A percentile compares a stretch with the other conserved stretches of the same genome.
Evolutionary conservation across 768 basidiomycete species (phyloP).

Genomic region (Phylloporus scabripes): DNA sequence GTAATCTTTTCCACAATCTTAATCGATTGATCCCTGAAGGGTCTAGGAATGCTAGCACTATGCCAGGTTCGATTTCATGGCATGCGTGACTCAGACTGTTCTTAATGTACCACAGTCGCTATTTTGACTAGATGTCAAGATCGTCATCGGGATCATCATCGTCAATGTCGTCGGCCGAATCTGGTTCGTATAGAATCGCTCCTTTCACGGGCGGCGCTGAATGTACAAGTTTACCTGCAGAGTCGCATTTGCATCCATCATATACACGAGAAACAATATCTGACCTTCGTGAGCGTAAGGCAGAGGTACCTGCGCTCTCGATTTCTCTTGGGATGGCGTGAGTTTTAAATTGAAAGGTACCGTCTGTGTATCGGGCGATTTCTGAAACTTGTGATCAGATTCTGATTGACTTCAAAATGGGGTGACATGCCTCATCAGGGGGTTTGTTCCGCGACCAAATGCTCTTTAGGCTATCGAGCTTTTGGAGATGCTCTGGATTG

Average conservation of each 20-base stretch:
- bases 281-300: constrained; percentile 87
- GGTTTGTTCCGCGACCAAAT: constrained; percentile 38
- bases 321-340: constrained; percentile 74
- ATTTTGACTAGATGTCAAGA: constrained; percentile 58
- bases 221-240: constrained; percentile 32
- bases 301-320: constrained; percentile 76
- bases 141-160: constrained; percentile 97
- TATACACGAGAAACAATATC: not conserved
- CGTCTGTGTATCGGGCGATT: constrained; percentile 54
- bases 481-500: constrained; percentile 42
- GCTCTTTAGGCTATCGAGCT: constrained; percentile 48
- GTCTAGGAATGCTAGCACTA: no score
- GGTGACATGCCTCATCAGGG: constrained; percentile 28
- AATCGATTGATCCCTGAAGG: constrained; percentile 1
- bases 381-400: constrained; percentile 19
- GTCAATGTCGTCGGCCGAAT: constrained; percentile 90
- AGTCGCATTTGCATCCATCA: not conserved
- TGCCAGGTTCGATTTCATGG: constrained; percentile 24
- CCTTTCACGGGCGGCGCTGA: constrained; percentile 23
- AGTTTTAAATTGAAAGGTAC: constrained; percentile 86
- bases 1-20: constrained; percentile 7
- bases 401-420: not conserved
- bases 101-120: not conserved
- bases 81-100: constrained; percentile 19
- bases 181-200: constrained; percentile 83